Conservation (phyloP, 2,329 filamentous ascomycete species). For the Neonectria punicea region DNA sequence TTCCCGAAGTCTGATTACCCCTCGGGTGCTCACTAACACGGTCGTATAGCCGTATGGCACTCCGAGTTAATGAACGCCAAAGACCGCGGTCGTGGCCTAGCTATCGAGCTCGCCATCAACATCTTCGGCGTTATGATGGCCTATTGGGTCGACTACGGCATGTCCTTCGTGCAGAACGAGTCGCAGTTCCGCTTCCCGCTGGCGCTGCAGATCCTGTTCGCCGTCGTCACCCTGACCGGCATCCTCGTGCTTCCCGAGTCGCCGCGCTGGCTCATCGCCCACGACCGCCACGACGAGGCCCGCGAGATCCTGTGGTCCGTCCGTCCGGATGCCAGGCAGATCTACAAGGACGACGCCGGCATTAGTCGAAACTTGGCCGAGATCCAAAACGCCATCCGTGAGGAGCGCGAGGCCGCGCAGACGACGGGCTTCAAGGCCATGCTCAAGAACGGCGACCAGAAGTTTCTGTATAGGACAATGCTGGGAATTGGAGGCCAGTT, state of each 20-base stretch:
- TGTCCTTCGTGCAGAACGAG: conserved; percentile 49
- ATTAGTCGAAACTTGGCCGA: conserved; percentile 46
- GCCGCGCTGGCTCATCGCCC: conserved; percentile 53
- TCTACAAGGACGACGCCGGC: conserved; percentile 41
- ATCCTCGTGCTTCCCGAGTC: conserved; percentile 56
- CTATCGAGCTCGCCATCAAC: conserved; percentile 50
- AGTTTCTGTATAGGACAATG: conserved; percentile 52
- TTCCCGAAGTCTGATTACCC: background rate
- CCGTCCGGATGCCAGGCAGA: conserved; percentile 40
- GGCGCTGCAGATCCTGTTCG: conserved; percentile 56
- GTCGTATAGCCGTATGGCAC: conserved; percentile 50
- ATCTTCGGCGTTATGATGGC: conserved; percentile 51
- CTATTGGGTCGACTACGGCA: conserved; percentile 53
- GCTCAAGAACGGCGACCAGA: conserved; percentile 55
- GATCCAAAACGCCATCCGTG: conserved; percentile 53
- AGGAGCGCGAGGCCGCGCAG: conserved; percentile 52
- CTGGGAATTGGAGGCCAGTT: conserved; percentile 57
- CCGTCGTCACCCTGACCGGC: conserved; percentile 47
- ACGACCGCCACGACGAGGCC: conserved; percentile 55
- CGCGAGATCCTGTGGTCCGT: conserved; percentile 48
- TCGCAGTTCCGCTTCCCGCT: conserved; percentile 58
- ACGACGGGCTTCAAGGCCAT: conserved; percentile 48
- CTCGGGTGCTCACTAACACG: background rate
- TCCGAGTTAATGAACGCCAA: conserved; percentile 54
- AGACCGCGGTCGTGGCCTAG: conserved; percentile 47